Evolutionary conservation across 768 basidiomycete species (phyloP).

Genomic region (Collybia sordida): DNA sequence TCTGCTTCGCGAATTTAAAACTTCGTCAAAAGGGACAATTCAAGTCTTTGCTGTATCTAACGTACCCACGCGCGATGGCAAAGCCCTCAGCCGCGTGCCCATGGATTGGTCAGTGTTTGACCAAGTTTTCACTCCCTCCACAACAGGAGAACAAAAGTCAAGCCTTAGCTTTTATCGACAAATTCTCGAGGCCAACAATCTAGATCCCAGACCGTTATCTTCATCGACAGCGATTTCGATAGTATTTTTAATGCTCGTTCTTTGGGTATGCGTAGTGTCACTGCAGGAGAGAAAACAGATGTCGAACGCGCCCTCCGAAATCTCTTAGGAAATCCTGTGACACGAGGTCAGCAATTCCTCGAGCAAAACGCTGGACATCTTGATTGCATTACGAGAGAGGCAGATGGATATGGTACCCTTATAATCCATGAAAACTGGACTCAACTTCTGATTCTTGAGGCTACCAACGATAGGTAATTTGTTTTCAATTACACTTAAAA

Average conservation of each 20-base stretch:
- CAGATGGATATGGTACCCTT: constrained; percentile 26
- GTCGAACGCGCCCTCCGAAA: constrained; percentile 49
- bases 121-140: constrained; percentile 50
- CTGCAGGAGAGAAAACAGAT: constrained; percentile 39
- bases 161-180: constrained; percentile 52
- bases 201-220: constrained; percentile 49
- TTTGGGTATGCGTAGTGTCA: constrained; percentile 53
- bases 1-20: constrained; percentile 46
- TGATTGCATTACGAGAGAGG: constrained; percentile 43
- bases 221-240: constrained; percentile 60
- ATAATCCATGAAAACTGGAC: constrained; percentile 53
- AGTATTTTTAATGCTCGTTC: constrained; percentile 59
- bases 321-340: constrained; percentile 44
- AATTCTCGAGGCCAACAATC: constrained; percentile 42
- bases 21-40: constrained; percentile 29
- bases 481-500: not conserved
- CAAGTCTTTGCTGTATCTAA: constrained; percentile 59
- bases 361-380: constrained; percentile 35
- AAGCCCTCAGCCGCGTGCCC: constrained; percentile 40
- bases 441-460: constrained; percentile 57
- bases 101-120: constrained; percentile 52
- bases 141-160: constrained; percentile 53
- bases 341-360: constrained; percentile 42
- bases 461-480: constrained; percentile 42
- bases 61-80: constrained; percentile 53